These are phyloP conservation scores for Durio zibethinus DNA, from an alignment of 345 rosid genomes.

Conservation along the genomic window DNA sequence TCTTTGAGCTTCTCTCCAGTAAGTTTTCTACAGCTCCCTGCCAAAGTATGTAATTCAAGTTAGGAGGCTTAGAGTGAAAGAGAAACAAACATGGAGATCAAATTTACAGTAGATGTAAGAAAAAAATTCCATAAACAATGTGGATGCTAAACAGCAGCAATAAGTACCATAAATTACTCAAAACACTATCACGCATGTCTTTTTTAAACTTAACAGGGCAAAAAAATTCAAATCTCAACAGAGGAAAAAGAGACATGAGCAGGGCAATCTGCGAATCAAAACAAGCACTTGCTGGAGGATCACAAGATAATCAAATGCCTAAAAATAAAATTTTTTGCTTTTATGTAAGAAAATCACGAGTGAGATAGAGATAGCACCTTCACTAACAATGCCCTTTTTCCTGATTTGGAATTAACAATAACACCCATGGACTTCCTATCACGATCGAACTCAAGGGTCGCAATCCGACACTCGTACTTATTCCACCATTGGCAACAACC, in stretches of 20 bases:
- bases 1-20: constrained; percentile 55
- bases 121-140: not conserved
- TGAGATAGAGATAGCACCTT: constrained; percentile 40
- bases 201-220: not conserved
- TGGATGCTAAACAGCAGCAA: not conserved
- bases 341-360: not conserved
- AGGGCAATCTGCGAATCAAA: not conserved
- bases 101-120: not conserved
- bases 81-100: not conserved
- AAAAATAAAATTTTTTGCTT: not conserved
- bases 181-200: not conserved
- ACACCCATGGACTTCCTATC: constrained; percentile 84
- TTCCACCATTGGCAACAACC: constrained; percentile 61
- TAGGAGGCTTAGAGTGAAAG: constrained; percentile 2
- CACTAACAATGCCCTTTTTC: constrained; percentile 50
- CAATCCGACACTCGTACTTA: constrained; percentile 50
- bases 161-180: not conserved
- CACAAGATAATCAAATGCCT: not conserved
- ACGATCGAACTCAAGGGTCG: constrained; percentile 66
- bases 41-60: constrained; percentile 19
- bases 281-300: not conserved
- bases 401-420: constrained; percentile 42
- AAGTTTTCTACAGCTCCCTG: constrained; percentile 83
- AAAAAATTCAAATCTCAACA: not conserved
- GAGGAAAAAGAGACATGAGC: not conserved